phyloP scores from a whole-genome alignment of 192 early-diverging fungal genomes.

The Podila clonocystis region DNA sequence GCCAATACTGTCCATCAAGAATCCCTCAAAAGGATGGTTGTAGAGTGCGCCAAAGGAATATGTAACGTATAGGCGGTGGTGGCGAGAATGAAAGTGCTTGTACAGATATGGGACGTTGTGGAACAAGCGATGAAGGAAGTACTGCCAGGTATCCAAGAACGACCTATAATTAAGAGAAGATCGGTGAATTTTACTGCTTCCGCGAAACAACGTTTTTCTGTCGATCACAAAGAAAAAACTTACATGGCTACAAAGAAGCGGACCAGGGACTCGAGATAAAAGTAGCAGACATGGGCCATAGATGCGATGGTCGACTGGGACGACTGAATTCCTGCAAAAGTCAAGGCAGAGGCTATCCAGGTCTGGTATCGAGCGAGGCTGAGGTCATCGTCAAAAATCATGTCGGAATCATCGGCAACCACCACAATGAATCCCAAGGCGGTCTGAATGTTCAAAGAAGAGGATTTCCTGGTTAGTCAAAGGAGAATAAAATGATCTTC shows the following conservation, averaged over 20 bases:
- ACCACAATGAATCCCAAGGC: constrained; percentile 49
- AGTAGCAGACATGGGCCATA: constrained; percentile 37
- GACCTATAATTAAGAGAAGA: constrained; percentile 25
- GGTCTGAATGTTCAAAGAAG: constrained; percentile 15
- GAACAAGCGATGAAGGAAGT: constrained; percentile 79
- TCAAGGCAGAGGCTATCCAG: constrained; percentile 15
- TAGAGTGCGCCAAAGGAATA: constrained; percentile 87
- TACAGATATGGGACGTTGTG: constrained; percentile 78
- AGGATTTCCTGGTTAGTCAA: neutral
- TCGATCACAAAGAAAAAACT: neutral
- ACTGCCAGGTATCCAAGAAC: constrained; percentile 67
- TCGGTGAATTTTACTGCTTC: neutral
- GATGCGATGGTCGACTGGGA: constrained; percentile 19
- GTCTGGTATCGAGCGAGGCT: constrained; percentile 29
- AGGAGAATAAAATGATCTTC: neutral
- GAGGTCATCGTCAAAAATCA: constrained; percentile 43
- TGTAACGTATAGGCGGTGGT: constrained; percentile 79
- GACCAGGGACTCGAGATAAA: constrained; percentile 31
- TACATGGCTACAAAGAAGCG: constrained; percentile 62
- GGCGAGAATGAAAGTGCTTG: constrained; percentile 77
- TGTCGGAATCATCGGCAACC: constrained; percentile 43
- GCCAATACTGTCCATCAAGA: constrained; percentile 79
- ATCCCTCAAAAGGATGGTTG: constrained; percentile 84
- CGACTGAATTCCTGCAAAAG: constrained; percentile 25
- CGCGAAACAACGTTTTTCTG: neutral